A percentile compares a stretch with the other conserved stretches of the same genome.
phyloP scores from a whole-genome alignment of 1,139 yeast species.

The Saccharomyces hybrid region DNA sequence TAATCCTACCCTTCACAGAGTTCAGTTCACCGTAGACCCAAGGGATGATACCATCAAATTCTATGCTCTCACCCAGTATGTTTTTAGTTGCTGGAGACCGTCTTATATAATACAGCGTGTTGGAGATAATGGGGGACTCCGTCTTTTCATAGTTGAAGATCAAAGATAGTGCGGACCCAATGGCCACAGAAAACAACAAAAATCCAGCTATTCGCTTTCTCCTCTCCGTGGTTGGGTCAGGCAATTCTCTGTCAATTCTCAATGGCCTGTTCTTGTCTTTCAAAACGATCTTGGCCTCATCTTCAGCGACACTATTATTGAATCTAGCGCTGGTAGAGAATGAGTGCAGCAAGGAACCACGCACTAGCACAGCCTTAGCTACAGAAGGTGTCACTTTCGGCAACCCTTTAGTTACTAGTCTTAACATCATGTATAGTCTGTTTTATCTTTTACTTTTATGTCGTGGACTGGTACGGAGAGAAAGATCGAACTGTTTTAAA shows the following conservation, averaged over 20 bases:
- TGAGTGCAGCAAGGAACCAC: conserved; percentile 3
- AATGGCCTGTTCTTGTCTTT: conserved; percentile 36
- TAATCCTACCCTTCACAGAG: conserved; percentile 72
- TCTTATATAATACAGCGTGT: conserved; percentile 80
- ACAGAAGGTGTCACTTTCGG: background rate
- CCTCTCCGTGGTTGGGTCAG: conserved; percentile 61
- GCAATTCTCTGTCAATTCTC: conserved; percentile 57
- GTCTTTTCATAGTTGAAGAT: conserved; percentile 90
- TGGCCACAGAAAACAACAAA: conserved; percentile 52
- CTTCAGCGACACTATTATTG: conserved; percentile 6
- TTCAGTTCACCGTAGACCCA: conserved; percentile 86
- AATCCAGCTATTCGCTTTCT: conserved; percentile 44
- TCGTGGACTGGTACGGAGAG: background rate
- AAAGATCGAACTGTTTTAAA: background rate
- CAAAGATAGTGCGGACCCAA: conserved; percentile 56
- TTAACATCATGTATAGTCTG: background rate
- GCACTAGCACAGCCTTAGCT: background rate
- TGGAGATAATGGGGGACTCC: conserved; percentile 76
- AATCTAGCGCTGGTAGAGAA: conserved; percentile 4
- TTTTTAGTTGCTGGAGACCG: conserved; percentile 63
- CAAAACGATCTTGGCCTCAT: conserved; percentile 13
- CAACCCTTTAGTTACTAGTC: background rate
- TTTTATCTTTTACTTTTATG: background rate
- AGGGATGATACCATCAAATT: conserved; percentile 64
- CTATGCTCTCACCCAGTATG: conserved; percentile 65